Conservation (phyloP, 495 filamentous ascomycete species). For the Tuber borchii region DNA sequence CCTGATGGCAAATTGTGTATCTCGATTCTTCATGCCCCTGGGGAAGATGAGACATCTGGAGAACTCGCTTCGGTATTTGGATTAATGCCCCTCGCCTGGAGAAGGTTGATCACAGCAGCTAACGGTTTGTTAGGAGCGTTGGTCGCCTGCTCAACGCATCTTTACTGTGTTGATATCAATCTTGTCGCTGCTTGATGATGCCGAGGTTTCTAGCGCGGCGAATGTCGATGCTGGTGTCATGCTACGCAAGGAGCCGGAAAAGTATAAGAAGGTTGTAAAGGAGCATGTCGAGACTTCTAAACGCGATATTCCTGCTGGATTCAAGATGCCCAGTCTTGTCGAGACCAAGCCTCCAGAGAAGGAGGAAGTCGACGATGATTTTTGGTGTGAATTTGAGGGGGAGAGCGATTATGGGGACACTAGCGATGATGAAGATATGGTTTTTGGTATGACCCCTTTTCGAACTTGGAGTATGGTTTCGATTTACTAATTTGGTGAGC, state of each 20-base stretch:
- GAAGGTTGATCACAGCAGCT: conserved; percentile 8
- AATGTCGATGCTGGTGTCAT: conserved; percentile 90
- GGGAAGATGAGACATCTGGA: conserved; percentile 85
- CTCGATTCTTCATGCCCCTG: conserved; percentile 87
- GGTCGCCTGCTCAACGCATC: conserved; percentile 85
- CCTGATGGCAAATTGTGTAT: conserved; percentile 86
- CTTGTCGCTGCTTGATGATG: conserved; percentile 86
- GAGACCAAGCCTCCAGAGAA: conserved; percentile 55
- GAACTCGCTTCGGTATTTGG: conserved; percentile 58
- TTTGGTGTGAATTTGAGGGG: conserved; percentile 77
- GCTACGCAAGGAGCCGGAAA: conserved; percentile 62
- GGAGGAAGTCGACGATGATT: conserved; percentile 66
- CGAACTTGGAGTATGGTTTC: background rate
- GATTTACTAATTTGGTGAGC: conserved; percentile 4
- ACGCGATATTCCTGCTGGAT: conserved; percentile 70
- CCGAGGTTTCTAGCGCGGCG: conserved; percentile 84
- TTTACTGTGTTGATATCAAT: conserved; percentile 91
- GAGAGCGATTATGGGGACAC: conserved; percentile 74
- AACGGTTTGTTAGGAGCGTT: conserved; percentile 58
- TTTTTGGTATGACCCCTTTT: conserved; percentile 36
- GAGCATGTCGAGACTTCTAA: conserved; percentile 66
- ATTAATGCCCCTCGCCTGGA: background rate
- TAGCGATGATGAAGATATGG: conserved; percentile 57
- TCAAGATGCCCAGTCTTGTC: conserved; percentile 72
- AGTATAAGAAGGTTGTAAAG: conserved; percentile 63